These are phyloP conservation scores for Trichoderma polysporum DNA, from an alignment of 2,329 filamentous ascomycete genomes.

Conservation along the genomic window DNA sequence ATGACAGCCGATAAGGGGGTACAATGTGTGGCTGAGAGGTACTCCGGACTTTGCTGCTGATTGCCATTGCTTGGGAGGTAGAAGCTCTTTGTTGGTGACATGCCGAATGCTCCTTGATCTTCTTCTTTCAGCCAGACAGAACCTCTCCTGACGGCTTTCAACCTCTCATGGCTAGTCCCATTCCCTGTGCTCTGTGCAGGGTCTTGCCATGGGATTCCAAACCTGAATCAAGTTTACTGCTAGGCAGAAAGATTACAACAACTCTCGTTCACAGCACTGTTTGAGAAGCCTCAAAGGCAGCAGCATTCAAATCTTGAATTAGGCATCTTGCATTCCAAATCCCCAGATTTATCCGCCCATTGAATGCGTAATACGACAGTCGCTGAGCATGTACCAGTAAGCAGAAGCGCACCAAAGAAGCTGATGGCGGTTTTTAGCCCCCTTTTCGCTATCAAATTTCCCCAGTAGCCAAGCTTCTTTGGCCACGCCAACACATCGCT, in stretches of 20 bases:
- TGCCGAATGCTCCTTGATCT: neutral
- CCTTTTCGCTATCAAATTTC: constrained; percentile 20
- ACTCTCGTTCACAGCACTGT: neutral
- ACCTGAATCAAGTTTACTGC: neutral
- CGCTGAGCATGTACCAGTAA: constrained; percentile 2
- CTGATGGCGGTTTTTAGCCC: constrained; percentile 17
- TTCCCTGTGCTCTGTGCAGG: neutral
- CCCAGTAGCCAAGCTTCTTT: constrained; percentile 19
- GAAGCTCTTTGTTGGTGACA: neutral
- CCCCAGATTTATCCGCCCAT: neutral
- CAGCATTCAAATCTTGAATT: constrained; percentile 4
- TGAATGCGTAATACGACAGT: constrained; percentile 12
- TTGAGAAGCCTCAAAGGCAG: neutral
- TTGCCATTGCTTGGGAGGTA: neutral
- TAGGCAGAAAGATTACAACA: constrained; percentile 17
- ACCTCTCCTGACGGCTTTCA: neutral
- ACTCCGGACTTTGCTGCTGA: neutral
- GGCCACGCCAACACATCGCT: constrained; percentile 19
- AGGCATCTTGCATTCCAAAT: constrained; percentile 13
- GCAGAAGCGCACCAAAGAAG: constrained; percentile 2
- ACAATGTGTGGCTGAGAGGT: constrained; percentile 6
- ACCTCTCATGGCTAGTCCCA: neutral
- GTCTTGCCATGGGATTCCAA: neutral
- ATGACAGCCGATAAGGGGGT: constrained; percentile 16
- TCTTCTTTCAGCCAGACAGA: neutral